These are phyloP conservation scores for Poa annua DNA, from an alignment of 176 grass and related monocot genomes.

Conservation along the genomic window DNA sequence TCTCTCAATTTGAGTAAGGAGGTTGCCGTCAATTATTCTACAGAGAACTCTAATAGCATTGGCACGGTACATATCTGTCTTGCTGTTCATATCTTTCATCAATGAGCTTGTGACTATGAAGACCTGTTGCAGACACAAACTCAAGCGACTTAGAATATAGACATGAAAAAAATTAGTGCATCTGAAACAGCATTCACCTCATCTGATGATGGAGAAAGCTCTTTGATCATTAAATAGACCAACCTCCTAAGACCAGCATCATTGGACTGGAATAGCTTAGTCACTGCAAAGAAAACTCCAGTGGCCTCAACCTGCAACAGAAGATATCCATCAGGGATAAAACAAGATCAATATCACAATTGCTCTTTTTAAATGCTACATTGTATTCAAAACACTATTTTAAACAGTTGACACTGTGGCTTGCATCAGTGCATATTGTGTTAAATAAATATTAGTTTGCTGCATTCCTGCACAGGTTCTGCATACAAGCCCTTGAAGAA, in stretches of 20 bases:
- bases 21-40: conserved; percentile 86
- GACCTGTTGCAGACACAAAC: conserved; percentile 56
- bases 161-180: conserved; percentile 1
- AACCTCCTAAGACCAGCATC: conserved; percentile 91
- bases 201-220: conserved; percentile 90
- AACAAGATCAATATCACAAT: conserved; percentile 9
- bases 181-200: conserved; percentile 61
- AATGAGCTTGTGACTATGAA: conserved; percentile 98
- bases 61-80: conserved; percentile 96
- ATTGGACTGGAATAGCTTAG: conserved; percentile 93
- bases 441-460: conserved; percentile 3
- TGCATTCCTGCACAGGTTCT: not conserved
- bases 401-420: not conserved
- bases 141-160: conserved; percentile 39
- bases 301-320: conserved; percentile 84
- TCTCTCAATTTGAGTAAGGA: conserved; percentile 96
- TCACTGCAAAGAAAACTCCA: conserved; percentile 96
- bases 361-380: not conserved
- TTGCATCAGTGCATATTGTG: not conserved
- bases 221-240: conserved; percentile 99
- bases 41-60: conserved; percentile 98
- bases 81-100: conserved; percentile 99
- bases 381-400: not conserved
- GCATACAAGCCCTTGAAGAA: not conserved
- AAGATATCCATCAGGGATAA: conserved; percentile 30